phyloP scores from a whole-genome alignment of 129 eudicot genomes.

The Tanacetum coccineum region DNA sequence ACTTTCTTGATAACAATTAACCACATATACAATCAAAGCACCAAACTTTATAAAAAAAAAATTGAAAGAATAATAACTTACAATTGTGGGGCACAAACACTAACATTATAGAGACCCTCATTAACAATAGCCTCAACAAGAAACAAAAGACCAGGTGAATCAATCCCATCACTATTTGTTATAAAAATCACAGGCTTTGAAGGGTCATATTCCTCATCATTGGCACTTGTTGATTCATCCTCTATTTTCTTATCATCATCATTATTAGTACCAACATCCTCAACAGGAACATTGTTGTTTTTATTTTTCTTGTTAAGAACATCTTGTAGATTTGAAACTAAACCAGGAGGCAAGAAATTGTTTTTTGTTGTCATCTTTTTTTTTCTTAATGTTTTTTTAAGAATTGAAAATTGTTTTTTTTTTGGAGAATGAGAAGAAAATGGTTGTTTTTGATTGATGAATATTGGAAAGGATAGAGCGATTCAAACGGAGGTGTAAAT shows the following conservation, averaged over 20 bases:
- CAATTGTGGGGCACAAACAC: slow-evolving; percentile 90
- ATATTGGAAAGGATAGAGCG: slow-evolving; percentile 31
- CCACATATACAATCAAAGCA: background rate
- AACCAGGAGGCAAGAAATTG: slow-evolving; percentile 70
- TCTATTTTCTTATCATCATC: slow-evolving; percentile 14
- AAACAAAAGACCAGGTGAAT: slow-evolving; percentile 67
- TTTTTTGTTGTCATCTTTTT: slow-evolving; percentile 37
- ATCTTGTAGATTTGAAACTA: slow-evolving; percentile 72
- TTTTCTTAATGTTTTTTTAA: too few relatives aligned
- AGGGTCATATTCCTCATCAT: slow-evolving; percentile 19
- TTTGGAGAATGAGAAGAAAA: background rate
- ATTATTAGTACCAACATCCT: slow-evolving; percentile 17
- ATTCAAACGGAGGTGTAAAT: slow-evolving; percentile 36
- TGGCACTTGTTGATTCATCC: slow-evolving; percentile 26
- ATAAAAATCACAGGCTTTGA: slow-evolving; percentile 73
- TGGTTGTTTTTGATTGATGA: slow-evolving; percentile 18
- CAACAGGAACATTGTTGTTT: slow-evolving; percentile 18
- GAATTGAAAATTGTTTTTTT: background rate
- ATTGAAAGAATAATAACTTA: slow-evolving; percentile 1
- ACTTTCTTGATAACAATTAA: too few relatives aligned
- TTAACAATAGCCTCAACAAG: slow-evolving; percentile 70
- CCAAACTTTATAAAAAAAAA: background rate
- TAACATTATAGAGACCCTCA: slow-evolving; percentile 65
- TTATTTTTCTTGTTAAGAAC: slow-evolving; percentile 48
- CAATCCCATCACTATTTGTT: slow-evolving; percentile 80